Conservation (phyloP, 768 basidiomycete genomes). For the Dioszegia hungarica region DNA sequence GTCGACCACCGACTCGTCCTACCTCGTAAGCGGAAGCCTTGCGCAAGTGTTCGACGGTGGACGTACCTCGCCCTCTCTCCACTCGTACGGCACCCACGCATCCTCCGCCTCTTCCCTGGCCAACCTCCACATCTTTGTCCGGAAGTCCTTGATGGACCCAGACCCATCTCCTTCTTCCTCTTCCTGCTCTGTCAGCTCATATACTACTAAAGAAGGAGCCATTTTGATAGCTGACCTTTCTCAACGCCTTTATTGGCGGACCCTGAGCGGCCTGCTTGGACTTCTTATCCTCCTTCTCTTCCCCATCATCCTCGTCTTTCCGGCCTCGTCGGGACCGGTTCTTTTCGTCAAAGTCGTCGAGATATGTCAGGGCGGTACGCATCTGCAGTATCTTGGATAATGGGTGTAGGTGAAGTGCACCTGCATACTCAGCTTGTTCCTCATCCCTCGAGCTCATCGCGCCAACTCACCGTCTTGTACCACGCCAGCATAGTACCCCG, state of each 20-base stretch:
- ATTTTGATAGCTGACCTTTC: neutral
- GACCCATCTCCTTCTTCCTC: slow-evolving; percentile 39
- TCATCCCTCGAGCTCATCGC: neutral
- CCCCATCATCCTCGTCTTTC: slow-evolving; percentile 31
- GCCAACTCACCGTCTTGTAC: slow-evolving; percentile 41
- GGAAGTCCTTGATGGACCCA: slow-evolving; percentile 40
- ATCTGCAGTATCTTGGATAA: slow-evolving; percentile 43
- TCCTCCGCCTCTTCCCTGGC: slow-evolving; percentile 30
- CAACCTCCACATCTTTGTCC: slow-evolving; percentile 37
- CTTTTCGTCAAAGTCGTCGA: slow-evolving; percentile 43
- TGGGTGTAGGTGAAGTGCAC: slow-evolving; percentile 49
- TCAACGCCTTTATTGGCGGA: neutral
- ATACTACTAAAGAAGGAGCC: neutral
- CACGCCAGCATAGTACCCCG: slow-evolving; percentile 47
- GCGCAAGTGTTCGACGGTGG: neutral
- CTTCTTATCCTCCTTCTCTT: slow-evolving; percentile 17
- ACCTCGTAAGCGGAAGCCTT: neutral
- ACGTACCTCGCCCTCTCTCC: slow-evolving; percentile 29
- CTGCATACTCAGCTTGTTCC: slow-evolving; percentile 15
- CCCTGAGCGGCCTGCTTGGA: slow-evolving; percentile 3
- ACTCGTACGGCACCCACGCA: slow-evolving; percentile 33
- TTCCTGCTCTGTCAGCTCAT: slow-evolving; percentile 3
- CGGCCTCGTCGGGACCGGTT: slow-evolving; percentile 11
- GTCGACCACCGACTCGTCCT: slow-evolving; percentile 23
- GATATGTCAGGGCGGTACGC: slow-evolving; percentile 46